Conservation (phyloP, 257 asterid species). For the Anisodus tanguticus region DNA sequence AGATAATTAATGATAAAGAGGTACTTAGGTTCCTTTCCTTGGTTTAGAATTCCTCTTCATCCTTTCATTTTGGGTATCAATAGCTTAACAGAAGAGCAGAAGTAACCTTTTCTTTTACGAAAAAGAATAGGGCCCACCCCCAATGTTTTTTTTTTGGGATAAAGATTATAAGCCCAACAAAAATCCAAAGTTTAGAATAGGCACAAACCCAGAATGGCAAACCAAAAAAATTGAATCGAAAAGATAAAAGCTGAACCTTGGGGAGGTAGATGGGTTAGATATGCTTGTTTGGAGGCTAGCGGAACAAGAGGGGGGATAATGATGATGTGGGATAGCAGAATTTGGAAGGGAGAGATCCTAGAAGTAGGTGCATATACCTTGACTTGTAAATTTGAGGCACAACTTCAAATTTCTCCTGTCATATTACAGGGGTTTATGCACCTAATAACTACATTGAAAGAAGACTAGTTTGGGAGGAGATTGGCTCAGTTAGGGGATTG, state of each 20-base stretch:
- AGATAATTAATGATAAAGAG: neutral
- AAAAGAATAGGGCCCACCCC: neutral
- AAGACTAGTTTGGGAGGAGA: too few species aligned
- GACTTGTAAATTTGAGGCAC: too few species aligned
- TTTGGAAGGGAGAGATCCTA: too few species aligned
- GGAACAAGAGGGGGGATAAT: too few species aligned
- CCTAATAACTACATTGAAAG: too few species aligned
- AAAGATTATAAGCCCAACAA: slow-evolving; percentile 5
- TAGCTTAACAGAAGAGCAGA: neutral
- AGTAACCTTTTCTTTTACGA: neutral
- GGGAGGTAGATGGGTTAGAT: too few species aligned
- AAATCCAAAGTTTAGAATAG: neutral
- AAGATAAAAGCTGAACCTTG: neutral
- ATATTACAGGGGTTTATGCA: too few species aligned
- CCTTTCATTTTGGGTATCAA: neutral
- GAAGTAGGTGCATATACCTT: too few species aligned
- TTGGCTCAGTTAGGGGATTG: too few species aligned
- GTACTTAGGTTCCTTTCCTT: neutral
- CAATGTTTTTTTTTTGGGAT: neutral
- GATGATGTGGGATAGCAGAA: too few species aligned
- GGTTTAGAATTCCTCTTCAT: neutral
- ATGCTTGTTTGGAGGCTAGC: too few species aligned
- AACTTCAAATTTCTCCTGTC: too few species aligned
- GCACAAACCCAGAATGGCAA: neutral
- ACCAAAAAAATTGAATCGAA: neutral